Evolutionary conservation across 176 grass and related monocot genomes (phyloP), one percentile per base, ranked within the genome.

Genomic region (Ampelocalamus luodianensis): DNA sequence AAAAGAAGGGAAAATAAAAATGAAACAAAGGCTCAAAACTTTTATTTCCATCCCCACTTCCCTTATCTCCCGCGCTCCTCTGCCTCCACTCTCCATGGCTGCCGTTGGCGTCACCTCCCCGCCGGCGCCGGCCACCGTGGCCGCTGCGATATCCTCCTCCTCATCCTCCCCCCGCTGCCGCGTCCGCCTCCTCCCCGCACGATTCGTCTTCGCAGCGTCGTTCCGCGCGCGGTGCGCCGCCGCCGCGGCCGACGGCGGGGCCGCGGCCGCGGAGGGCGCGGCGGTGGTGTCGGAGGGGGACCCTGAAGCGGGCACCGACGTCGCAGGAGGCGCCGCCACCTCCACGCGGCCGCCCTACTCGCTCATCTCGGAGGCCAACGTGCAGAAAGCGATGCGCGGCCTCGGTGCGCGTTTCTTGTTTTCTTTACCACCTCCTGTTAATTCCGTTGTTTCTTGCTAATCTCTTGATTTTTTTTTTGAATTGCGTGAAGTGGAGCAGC

Each of bases 371-470:
- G 56, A 89, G 1, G 85, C 75, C 1, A 98, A 98, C 76, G 93
- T 98, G 49, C 91, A 95, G 89, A 98, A 98, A 79, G 96, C 96
- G 39, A 75, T 95, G 76, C 87, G 91, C 34, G 93, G 96, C 82
- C 74, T 98, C 61, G 85, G 96, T 98, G 65, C 50, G 92, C 51
- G n/a, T 40, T 80, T 83, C 69, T 61, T 79, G 43, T 9, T 80
- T 58, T 70, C 24, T 49, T 76, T 26, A 1, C 27, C 36, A 5
- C 26, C 1, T 53, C 20, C 15, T 34, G 26, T 63, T 46, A 3
- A 38, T 24, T 22, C 40, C 8, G 6, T 17, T 77, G 44, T 39
- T 80, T 71, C 11, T 34, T 69, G 24, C 17, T 60, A 42, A 32
- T 36, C 29, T 53, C 34, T 43, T 23, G 10, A n/a, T n/a, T 16